Evolutionary conservation across 805 yeast species (phyloP).

Genomic region (Candida insectorum): DNA sequence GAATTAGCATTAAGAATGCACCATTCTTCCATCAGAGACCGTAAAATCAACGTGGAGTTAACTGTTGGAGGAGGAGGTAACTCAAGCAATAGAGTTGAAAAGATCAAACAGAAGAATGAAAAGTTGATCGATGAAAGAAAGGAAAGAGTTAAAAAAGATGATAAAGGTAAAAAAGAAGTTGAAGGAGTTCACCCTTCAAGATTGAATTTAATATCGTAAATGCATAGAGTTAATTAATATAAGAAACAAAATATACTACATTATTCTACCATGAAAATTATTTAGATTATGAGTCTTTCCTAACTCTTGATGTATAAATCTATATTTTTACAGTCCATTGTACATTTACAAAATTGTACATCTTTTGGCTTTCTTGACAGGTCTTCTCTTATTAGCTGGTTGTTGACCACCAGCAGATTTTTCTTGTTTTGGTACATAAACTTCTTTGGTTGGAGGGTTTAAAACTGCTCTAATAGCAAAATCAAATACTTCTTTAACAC

Average conservation of each 20-base stretch:
- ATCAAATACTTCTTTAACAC: slow-evolving; percentile 83
- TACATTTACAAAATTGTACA: slow-evolving; percentile 34
- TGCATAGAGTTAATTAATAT: background rate
- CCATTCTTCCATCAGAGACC: slow-evolving; percentile 61
- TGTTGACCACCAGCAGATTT: slow-evolving; percentile 5
- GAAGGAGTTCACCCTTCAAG: slow-evolving; percentile 64
- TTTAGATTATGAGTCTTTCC: no score
- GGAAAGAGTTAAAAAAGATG: slow-evolving; percentile 42
- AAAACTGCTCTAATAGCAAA: slow-evolving; percentile 72
- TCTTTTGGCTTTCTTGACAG: slow-evolving; percentile 32
- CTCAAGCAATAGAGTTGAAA: slow-evolving; percentile 58
- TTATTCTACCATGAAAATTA: no score
- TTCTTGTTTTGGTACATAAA: slow-evolving; percentile 10
- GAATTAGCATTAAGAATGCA: slow-evolving; percentile 84
- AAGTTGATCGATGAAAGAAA: slow-evolving; percentile 69
- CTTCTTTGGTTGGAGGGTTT: slow-evolving; percentile 39
- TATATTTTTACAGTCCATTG: no score
- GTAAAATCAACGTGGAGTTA: slow-evolving; percentile 91
- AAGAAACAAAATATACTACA: no score
- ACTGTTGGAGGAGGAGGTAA: slow-evolving; percentile 99
- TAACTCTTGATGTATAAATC: no score
- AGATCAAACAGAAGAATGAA: slow-evolving; percentile 76
- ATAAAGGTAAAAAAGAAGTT: slow-evolving; percentile 8
- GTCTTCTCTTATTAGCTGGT: slow-evolving; percentile 18
- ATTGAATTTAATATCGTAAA: slow-evolving; percentile 42